Evolutionary conservation across 1,284 basidiomycete genomes (phyloP).

Genomic region (Tylopilus sp.): DNA sequence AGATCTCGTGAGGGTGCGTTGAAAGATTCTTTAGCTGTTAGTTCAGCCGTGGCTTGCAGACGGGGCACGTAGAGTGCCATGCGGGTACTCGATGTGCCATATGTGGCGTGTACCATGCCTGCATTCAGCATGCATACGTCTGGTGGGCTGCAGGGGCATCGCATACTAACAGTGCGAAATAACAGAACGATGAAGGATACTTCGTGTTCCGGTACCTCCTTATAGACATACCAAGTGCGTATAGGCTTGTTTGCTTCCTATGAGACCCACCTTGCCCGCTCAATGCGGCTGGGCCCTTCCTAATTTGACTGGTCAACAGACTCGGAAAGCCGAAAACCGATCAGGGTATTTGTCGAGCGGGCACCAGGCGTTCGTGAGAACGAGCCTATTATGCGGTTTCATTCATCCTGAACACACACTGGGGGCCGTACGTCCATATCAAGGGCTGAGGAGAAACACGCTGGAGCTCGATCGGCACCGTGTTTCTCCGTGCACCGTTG

Average conservation of each 20-base stretch:
- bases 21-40: not conserved
- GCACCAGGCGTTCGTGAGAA: conserved; percentile 61
- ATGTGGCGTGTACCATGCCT: not conserved
- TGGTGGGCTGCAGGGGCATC: conserved; percentile 1
- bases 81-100: conserved; percentile 1
- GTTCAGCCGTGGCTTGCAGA: not conserved
- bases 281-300: conserved; percentile 1
- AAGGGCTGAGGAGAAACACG: conserved; percentile 7
- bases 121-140: conserved; percentile 1
- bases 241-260: not conserved
- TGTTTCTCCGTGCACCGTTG: conserved; percentile 17
- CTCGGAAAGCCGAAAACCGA: conserved; percentile 56
- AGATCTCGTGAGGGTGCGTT: conserved; percentile 63
- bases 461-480: conserved; percentile 7
- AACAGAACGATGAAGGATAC: conserved; percentile 67
- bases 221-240: conserved; percentile 73
- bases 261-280: conserved; percentile 6
- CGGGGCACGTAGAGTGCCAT: conserved; percentile 4
- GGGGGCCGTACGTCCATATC: conserved; percentile 10
- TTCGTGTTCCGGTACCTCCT: conserved; percentile 74
- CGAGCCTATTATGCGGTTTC: conserved; percentile 67
- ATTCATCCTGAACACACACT: conserved; percentile 34
- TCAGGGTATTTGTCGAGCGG: conserved; percentile 68
- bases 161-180: conserved; percentile 14
- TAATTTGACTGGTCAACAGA: conserved; percentile 37